Evolutionary conservation across 176 grass and related monocot genomes (phyloP), one percentile per base, ranked within the genome.

Genomic region (Lolium rigidum): DNA sequence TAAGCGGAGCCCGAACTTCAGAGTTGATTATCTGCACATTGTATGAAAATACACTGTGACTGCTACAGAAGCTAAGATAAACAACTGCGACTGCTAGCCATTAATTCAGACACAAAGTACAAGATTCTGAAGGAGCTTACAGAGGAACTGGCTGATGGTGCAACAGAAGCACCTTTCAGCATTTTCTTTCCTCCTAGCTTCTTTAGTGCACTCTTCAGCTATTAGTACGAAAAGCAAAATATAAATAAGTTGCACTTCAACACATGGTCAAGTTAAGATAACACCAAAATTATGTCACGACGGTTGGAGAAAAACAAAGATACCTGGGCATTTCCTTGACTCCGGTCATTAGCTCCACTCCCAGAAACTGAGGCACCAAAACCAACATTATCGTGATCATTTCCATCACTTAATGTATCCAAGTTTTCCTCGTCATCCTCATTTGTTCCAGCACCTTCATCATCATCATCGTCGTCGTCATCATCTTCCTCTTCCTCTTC

Each of bases 181-280:
- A 62, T 46, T 70, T 83, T 64, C 49, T 71, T 48, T 31, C 73
- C 59, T 49, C 58, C 78, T 48, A 77, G 52, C 59, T 92, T 88
- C 80, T 90, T 88, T 41, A 92, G n/a, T 74, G 87, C 66, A 72
- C 86, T 82, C 82, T 88, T 90, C 80, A 85, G 44, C 86, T 88
- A 81, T 81, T 88, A 81, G 31, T 69, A 10, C 8, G 5, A 63
- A 46, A 62, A 84, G 41, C 72, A 90, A 88, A 82, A 79, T 61
- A 76, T 61, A 62, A 74, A 74, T 35, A 35, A 82, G 52, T 67
- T 84, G 26, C 37, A 75, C 4, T 5, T 13, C 44, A 60, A 25
- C 17, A 10, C 8, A 77, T 88, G 21, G 18, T 20, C 10, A 74
- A 86, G 82, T 62, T 73, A 84, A 76, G 70, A 67, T 84, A 66